A percentile compares a stretch with the other conserved stretches of the same genome.
Conservation (phyloP, 768 basidiomycete species). For the Clathrus columnatus region DNA sequence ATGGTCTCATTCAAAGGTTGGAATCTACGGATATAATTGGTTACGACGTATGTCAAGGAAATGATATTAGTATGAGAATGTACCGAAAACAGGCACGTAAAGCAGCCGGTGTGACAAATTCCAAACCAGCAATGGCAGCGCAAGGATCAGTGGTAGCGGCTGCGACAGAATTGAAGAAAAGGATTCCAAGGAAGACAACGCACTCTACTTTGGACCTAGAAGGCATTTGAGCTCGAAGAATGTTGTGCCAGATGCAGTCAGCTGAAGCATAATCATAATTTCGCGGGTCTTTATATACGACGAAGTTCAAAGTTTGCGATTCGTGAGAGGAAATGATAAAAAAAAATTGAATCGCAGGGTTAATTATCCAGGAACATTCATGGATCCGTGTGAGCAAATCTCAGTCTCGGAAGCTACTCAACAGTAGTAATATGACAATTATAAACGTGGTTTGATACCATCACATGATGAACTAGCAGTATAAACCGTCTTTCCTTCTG, state of each 20-base stretch:
- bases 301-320: no score
- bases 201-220: background rate
- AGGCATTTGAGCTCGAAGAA: background rate
- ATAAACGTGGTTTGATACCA: background rate
- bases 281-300: no score
- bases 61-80: background rate
- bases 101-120: slow-evolving; percentile 45
- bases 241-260: background rate
- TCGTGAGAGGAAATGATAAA: background rate
- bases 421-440: background rate
- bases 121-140: slow-evolving; percentile 41
- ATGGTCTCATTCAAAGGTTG: slow-evolving; percentile 38
- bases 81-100: slow-evolving; percentile 41
- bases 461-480: background rate
- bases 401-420: background rate
- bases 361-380: background rate
- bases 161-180: background rate
- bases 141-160: slow-evolving; percentile 34
- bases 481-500: background rate
- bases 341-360: background rate
- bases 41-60: background rate
- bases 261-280: no score
- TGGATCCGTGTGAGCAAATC: background rate
- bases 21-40: slow-evolving; percentile 17
- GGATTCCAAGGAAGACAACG: background rate